phyloP scores from a whole-genome alignment of 2,329 filamentous ascomycete genomes.

The Juglanconis oblonga region DNA sequence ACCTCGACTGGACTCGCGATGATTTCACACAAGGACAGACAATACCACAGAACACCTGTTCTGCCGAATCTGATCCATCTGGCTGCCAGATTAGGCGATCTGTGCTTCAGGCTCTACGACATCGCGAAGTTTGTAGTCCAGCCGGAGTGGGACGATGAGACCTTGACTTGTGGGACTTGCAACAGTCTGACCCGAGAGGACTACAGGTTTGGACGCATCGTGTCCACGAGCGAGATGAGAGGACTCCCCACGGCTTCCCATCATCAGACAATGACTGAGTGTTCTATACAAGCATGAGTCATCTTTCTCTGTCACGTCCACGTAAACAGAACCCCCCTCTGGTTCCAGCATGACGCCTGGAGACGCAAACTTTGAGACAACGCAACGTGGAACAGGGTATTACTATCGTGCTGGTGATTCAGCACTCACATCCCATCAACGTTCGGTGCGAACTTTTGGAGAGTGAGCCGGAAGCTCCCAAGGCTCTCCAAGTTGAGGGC shows the following conservation, averaged over 20 bases:
- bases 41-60: not conserved
- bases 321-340: too few relatives aligned
- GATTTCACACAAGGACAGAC: not conserved
- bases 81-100: constrained; percentile 2
- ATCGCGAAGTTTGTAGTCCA: not conserved
- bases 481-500: too few relatives aligned
- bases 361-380: constrained; percentile 1
- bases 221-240: not conserved
- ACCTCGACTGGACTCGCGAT: not conserved
- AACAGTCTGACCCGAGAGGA: constrained; percentile 1
- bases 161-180: constrained; percentile 7
- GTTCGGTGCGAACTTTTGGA: too few relatives aligned
- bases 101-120: not conserved
- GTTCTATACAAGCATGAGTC: too few relatives aligned
- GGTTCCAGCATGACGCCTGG: not conserved
- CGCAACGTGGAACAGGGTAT: not conserved
- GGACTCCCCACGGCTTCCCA: not conserved
- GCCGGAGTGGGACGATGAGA: constrained; percentile 12
- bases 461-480: too few relatives aligned
- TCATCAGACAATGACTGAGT: too few relatives aligned
- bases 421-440: too few relatives aligned
- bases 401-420: too few relatives aligned
- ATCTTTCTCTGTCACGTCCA: too few relatives aligned
- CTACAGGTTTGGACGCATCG: not conserved
- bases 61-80: not conserved